phyloP scores from a whole-genome alignment of 768 basidiomycete genomes.

The Serendipita indica region DNA sequence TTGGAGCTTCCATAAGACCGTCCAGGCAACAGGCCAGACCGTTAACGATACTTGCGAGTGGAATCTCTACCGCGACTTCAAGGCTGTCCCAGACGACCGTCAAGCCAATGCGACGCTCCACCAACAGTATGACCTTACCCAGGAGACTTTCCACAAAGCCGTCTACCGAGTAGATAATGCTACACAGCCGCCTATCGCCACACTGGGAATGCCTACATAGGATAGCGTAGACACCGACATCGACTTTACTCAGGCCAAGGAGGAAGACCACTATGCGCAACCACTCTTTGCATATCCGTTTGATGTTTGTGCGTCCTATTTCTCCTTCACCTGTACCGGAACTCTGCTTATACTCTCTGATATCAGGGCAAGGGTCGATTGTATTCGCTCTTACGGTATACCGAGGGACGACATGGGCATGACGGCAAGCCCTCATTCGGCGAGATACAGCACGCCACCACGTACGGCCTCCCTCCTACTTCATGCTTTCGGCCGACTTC shows the following conservation, averaged over 20 bases:
- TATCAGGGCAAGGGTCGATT: too few relatives aligned
- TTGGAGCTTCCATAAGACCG: too few relatives aligned
- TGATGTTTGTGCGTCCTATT: neutral
- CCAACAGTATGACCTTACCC: too few relatives aligned
- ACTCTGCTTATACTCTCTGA: too few relatives aligned
- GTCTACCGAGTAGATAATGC: neutral
- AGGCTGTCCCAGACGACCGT: neutral
- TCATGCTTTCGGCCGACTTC: too few relatives aligned
- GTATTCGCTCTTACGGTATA: neutral
- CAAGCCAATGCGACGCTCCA: neutral
- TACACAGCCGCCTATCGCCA: neutral
- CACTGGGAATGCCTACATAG: neutral
- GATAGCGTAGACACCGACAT: neutral
- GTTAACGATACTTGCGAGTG: neutral
- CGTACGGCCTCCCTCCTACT: too few relatives aligned
- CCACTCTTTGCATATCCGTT: conserved; percentile 1
- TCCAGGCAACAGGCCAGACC: neutral
- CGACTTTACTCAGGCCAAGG: conserved; percentile 1
- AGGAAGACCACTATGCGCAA: neutral
- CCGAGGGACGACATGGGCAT: too few relatives aligned
- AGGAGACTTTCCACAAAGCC: neutral
- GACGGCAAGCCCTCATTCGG: too few relatives aligned
- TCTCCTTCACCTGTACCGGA: too few relatives aligned
- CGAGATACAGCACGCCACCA: too few relatives aligned
- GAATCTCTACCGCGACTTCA: conserved; percentile 1